phyloP scores from a whole-genome alignment of 1,284 basidiomycete genomes.

The Bjerkandera adusta region DNA sequence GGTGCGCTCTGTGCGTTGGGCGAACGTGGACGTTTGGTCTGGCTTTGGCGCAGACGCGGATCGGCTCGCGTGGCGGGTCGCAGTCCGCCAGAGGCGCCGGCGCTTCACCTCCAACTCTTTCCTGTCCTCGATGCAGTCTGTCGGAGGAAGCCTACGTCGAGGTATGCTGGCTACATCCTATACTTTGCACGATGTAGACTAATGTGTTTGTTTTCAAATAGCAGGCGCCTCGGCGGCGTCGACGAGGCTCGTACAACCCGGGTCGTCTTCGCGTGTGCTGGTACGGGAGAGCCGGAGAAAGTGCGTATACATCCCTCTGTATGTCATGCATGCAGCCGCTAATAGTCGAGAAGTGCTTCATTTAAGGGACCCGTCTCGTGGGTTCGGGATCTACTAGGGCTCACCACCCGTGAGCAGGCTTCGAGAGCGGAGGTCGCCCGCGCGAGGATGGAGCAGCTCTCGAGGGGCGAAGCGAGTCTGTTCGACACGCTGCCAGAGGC shows the following conservation, averaged over 20 bases:
- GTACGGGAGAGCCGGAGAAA: constrained; percentile 37
- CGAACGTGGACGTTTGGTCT: constrained; percentile 11
- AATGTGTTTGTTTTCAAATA: background rate
- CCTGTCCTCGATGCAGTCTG: constrained; percentile 32
- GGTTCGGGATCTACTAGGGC: constrained; percentile 58
- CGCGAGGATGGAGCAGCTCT: constrained; percentile 50
- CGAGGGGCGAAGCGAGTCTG: constrained; percentile 51
- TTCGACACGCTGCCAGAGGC: constrained; percentile 44
- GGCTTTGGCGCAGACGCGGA: constrained; percentile 5
- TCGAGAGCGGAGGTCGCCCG: constrained; percentile 47
- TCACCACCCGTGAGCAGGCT: constrained; percentile 44
- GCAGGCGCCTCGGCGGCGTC: constrained; percentile 8
- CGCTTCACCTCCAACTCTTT: constrained; percentile 10
- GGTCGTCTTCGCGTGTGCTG: constrained; percentile 28
- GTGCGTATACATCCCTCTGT: constrained; percentile 30
- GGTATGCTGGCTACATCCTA: constrained; percentile 15
- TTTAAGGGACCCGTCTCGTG: constrained; percentile 57
- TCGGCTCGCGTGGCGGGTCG: constrained; percentile 7
- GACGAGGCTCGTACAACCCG: constrained; percentile 21
- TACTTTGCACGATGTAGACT: background rate
- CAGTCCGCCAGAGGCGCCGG: background rate
- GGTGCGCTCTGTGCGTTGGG: constrained; percentile 1
- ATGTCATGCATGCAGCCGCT: constrained; percentile 1
- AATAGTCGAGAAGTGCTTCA: constrained; percentile 25
- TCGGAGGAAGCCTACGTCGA: constrained; percentile 27